These are phyloP conservation scores for Porphyrellus sp. DNA, from an alignment of 1,284 basidiomycete species.

Conservation along the genomic window DNA sequence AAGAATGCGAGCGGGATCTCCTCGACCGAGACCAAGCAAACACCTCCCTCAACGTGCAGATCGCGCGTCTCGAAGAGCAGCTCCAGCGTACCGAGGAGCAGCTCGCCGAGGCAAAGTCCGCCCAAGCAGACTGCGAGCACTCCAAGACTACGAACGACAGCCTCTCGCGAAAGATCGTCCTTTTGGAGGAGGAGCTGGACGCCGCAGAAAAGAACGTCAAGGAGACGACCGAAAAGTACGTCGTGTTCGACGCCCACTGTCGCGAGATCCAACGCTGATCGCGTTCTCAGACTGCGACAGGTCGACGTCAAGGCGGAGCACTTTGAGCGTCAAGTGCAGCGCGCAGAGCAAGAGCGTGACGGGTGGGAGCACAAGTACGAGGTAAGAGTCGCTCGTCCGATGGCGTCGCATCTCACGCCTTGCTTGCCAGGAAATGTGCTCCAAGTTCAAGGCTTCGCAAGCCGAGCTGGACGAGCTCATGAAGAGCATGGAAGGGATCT, in stretches of 20 bases:
- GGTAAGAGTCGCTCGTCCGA: slow-evolving; percentile 44
- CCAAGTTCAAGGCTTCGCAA: slow-evolving; percentile 78
- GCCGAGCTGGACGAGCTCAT: slow-evolving; percentile 88
- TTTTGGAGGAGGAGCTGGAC: slow-evolving; percentile 96
- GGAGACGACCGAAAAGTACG: slow-evolving; percentile 96
- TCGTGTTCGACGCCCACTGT: slow-evolving; percentile 19
- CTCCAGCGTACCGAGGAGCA: slow-evolving; percentile 78
- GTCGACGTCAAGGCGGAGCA: slow-evolving; percentile 99
- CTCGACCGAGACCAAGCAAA: slow-evolving; percentile 90
- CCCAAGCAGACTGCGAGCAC: slow-evolving; percentile 69
- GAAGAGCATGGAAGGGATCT: slow-evolving; percentile 78
- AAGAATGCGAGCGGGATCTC: slow-evolving; percentile 77
- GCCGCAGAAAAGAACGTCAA: slow-evolving; percentile 95
- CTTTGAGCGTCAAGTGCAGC: slow-evolving; percentile 90
- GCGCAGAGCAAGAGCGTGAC: slow-evolving; percentile 90
- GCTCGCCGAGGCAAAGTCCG: slow-evolving; percentile 68
- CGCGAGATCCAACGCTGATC: slow-evolving; percentile 21
- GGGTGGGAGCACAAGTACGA: slow-evolving; percentile 94
- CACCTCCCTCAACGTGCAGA: slow-evolving; percentile 77
- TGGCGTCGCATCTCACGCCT: slow-evolving; percentile 1
- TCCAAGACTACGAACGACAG: slow-evolving; percentile 76
- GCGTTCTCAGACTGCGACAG: slow-evolving; percentile 75
- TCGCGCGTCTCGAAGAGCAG: slow-evolving; percentile 67
- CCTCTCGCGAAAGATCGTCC: slow-evolving; percentile 81
- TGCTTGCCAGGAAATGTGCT: slow-evolving; percentile 60